phyloP scores from a whole-genome alignment of 148 eudicot genomes.

The Amaranthus cruentus region DNA sequence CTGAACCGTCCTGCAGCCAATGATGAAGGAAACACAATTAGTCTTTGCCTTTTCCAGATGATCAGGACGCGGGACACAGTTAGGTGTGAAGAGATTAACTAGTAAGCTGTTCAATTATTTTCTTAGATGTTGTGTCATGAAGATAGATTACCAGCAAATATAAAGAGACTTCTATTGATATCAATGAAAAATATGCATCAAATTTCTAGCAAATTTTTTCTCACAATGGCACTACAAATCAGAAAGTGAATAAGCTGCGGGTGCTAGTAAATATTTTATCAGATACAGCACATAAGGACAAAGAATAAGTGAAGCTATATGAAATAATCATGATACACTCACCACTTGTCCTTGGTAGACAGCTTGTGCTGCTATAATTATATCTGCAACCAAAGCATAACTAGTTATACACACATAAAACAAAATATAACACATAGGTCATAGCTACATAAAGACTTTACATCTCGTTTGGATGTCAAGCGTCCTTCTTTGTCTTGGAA shows the following conservation, averaged over 20 bases:
- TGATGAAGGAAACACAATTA: conserved; percentile 7
- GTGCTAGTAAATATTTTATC: not conserved
- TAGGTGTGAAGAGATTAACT: not conserved
- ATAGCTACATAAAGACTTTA: not conserved
- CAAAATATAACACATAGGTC: not conserved
- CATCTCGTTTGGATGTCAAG: not conserved
- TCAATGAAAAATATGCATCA: not conserved
- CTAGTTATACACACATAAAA: not conserved
- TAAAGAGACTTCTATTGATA: not conserved
- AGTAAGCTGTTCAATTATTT: not conserved
- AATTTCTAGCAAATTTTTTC: not conserved
- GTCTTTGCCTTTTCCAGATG: not conserved
- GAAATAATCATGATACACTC: conserved; percentile 32
- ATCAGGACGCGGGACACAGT: not conserved
- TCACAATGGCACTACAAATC: not conserved
- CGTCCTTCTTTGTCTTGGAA: not conserved
- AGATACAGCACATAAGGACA: not conserved
- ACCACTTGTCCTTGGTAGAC: conserved; percentile 69
- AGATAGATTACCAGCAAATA: not conserved
- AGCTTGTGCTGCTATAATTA: conserved; percentile 72
- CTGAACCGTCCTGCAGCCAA: conserved; percentile 64
- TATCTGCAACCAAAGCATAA: conserved; percentile 50
- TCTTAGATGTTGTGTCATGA: not conserved
- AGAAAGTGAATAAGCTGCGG: not conserved
- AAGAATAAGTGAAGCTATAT: not conserved